These are phyloP conservation scores for Gaeumannomyces sp. DNA, from an alignment of 2,329 filamentous ascomycete species.

Conservation along the genomic window DNA sequence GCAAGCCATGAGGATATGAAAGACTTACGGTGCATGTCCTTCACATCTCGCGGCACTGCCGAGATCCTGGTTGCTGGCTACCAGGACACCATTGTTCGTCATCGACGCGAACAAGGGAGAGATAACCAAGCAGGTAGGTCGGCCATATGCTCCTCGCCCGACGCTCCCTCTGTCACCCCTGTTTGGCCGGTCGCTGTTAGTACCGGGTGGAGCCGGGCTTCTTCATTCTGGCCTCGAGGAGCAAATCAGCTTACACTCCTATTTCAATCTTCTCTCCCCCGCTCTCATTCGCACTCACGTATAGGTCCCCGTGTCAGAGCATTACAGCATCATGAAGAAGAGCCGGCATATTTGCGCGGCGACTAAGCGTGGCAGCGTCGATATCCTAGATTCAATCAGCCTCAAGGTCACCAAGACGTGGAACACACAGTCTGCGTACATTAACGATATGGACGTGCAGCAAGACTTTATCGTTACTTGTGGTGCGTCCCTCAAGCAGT, in stretches of 20 bases:
- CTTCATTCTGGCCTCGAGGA: background rate
- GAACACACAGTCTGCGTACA: constrained; percentile 80
- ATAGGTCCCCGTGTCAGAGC: constrained; percentile 62
- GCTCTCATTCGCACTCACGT: background rate
- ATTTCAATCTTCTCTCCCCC: background rate
- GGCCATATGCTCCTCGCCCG: background rate
- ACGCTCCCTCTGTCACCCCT: background rate
- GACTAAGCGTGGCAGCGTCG: constrained; percentile 72
- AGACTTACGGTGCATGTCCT: constrained; percentile 90
- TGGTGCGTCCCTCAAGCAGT: constrained; percentile 78
- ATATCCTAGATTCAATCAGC: constrained; percentile 75
- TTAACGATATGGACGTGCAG: constrained; percentile 96
- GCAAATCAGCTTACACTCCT: background rate
- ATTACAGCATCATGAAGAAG: constrained; percentile 89
- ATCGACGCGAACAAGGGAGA: constrained; percentile 65
- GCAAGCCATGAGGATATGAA: constrained; percentile 67
- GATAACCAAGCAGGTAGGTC: constrained; percentile 49
- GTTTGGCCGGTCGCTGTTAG: background rate
- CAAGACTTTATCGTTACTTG: constrained; percentile 95
- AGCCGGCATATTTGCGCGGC: constrained; percentile 86
- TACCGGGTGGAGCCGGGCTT: background rate
- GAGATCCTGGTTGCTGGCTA: constrained; percentile 84
- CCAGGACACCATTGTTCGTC: constrained; percentile 79
- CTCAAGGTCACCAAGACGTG: constrained; percentile 79
- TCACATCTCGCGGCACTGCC: constrained; percentile 75